phyloP scores from a whole-genome alignment of 495 filamentous ascomycete species.

The Penicillium lividum region DNA sequence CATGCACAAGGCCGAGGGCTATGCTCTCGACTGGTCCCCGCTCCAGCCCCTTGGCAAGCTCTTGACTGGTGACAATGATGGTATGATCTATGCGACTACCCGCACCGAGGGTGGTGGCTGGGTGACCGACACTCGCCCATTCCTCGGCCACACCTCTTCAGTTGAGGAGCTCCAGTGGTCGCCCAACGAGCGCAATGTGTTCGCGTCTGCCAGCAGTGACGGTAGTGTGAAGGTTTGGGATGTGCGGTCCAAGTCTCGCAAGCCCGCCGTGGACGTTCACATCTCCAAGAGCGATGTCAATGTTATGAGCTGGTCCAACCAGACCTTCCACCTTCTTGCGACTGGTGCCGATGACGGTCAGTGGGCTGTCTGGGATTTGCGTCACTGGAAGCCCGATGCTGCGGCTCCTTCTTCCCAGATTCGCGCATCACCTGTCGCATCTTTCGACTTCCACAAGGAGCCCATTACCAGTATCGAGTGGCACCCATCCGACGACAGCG shows the following conservation, averaged over 20 bases:
- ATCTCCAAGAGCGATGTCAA: constrained; percentile 87
- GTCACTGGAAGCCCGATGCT: constrained; percentile 80
- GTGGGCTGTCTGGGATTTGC: constrained; percentile 95
- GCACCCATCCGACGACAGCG: constrained; percentile 95
- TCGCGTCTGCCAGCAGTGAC: constrained; percentile 89
- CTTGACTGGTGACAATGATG: constrained; percentile 87
- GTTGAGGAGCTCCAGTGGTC: constrained; percentile 98
- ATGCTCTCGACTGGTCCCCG: constrained; percentile 92
- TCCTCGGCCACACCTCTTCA: constrained; percentile 77
- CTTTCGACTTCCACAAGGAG: constrained; percentile 91
- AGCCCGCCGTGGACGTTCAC: constrained; percentile 80
- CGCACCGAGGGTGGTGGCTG: constrained; percentile 83
- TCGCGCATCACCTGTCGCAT: constrained; percentile 71
- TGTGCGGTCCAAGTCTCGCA: constrained; percentile 81
- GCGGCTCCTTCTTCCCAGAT: constrained; percentile 41
- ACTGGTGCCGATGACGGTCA: constrained; percentile 92
- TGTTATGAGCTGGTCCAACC: constrained; percentile 89
- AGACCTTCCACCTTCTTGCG: constrained; percentile 84
- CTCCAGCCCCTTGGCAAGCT: constrained; percentile 76
- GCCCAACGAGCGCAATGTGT: constrained; percentile 86
- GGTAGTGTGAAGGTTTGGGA: constrained; percentile 96
- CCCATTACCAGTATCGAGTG: constrained; percentile 96
- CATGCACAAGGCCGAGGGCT: constrained; percentile 91
- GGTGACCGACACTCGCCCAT: constrained; percentile 77
- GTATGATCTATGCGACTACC: constrained; percentile 83